phyloP scores from a whole-genome alignment of 495 filamentous ascomycete genomes.

The Penicillium cosmopolitanum region DNA sequence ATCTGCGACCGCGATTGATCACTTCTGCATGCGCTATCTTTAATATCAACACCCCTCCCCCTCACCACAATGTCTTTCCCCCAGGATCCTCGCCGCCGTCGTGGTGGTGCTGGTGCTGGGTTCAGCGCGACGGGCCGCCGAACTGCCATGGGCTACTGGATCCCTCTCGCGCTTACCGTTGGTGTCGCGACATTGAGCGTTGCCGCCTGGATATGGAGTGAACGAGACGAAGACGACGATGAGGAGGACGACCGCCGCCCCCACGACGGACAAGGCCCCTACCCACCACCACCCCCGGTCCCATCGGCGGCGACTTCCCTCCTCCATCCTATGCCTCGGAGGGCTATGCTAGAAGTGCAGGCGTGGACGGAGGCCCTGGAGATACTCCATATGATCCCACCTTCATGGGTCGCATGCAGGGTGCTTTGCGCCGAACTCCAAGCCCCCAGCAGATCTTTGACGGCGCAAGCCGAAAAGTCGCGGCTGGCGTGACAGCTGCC shows the following conservation, averaged over 20 bases:
- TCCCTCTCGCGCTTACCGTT: constrained; percentile 80
- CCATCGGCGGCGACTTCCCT: constrained; percentile 30
- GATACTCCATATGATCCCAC: constrained; percentile 55
- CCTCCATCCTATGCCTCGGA: constrained; percentile 33
- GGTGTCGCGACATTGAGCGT: constrained; percentile 82
- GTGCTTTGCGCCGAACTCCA: constrained; percentile 81
- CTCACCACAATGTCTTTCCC: constrained; percentile 69
- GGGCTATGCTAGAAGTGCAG: constrained; percentile 38
- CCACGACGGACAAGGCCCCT: constrained; percentile 34
- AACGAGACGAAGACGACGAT: constrained; percentile 74
- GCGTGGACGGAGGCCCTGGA: constrained; percentile 34
- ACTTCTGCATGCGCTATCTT: constrained; percentile 31
- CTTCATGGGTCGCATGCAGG: constrained; percentile 78
- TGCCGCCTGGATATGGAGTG: constrained; percentile 92
- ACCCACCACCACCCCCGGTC: constrained; percentile 39
- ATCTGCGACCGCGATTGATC: constrained; percentile 34
- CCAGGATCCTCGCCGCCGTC: constrained; percentile 63
- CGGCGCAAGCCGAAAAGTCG: constrained; percentile 73
- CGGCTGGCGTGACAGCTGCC: constrained; percentile 81
- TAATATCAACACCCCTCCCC: constrained; percentile 27
- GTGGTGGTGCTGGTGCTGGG: constrained; percentile 56
- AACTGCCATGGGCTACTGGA: constrained; percentile 78
- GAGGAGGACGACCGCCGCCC: constrained; percentile 51
- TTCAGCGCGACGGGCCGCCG: constrained; percentile 62
- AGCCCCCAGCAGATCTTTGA: constrained; percentile 89